Percentiles rank a stretch among this genome's conserved stretches.
Conservation (phyloP, 257 asterid genomes). For the Salvia rosmarinus region DNA sequence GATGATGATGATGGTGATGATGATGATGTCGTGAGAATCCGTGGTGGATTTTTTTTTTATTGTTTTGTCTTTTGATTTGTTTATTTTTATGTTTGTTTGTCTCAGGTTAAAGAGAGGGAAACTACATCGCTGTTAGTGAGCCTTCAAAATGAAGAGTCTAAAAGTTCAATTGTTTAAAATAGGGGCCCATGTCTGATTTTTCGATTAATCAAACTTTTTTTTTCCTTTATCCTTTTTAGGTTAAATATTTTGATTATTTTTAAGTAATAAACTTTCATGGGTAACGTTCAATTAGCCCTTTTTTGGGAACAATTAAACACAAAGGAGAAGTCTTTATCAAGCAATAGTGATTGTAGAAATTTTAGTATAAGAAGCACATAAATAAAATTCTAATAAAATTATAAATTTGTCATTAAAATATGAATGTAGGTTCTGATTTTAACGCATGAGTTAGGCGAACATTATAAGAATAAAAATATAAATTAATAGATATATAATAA, state of each 20-base stretch:
- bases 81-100: not conserved
- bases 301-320: not conserved
- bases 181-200: not conserved
- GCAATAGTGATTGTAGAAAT: constrained; percentile 20
- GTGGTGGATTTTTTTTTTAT: not conserved
- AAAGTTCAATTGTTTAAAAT: constrained; percentile 44
- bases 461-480: too few relatives aligned
- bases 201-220: not conserved
- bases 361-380: not conserved
- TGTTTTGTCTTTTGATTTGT: not conserved
- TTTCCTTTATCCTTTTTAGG: not conserved
- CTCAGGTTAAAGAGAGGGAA: constrained; percentile 65
- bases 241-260: constrained; percentile 9
- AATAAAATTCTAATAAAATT: too few relatives aligned
- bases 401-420: too few relatives aligned
- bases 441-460: not conserved
- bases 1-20: too few relatives aligned
- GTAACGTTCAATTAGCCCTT: not conserved
- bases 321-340: constrained; percentile 20
- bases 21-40: too few relatives aligned
- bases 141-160: constrained; percentile 60
- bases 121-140: constrained; percentile 56
- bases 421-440: too few relatives aligned
- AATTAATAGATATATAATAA: too few relatives aligned
- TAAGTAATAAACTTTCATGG: not conserved